These are phyloP conservation scores for Pachysandra terminalis DNA, from an alignment of 164 flowering plant genomes.

Conservation along the genomic window DNA sequence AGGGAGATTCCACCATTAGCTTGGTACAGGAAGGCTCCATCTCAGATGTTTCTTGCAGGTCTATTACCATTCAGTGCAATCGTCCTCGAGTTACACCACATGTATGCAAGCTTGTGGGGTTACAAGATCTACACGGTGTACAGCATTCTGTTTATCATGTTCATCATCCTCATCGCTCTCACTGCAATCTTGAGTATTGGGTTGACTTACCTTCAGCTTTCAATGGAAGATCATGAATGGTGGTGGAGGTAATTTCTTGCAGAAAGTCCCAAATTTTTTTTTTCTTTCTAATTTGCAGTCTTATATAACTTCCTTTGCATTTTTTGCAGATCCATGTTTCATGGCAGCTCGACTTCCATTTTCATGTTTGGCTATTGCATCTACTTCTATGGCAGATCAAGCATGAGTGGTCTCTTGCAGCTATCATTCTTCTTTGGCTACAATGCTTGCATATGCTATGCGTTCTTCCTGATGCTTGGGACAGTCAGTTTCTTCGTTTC, in stretches of 20 bases:
- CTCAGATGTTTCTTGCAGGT: slow-evolving; percentile 70
- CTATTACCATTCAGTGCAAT: slow-evolving; percentile 68
- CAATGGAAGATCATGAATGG: slow-evolving; percentile 77
- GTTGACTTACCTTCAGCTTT: slow-evolving; percentile 75
- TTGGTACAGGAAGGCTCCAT: slow-evolving; percentile 62
- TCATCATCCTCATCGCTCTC: slow-evolving; percentile 50
- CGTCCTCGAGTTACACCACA: slow-evolving; percentile 58
- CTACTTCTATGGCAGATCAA: slow-evolving; percentile 55
- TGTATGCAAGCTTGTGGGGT: slow-evolving; percentile 72
- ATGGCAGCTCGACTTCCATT: slow-evolving; percentile 71
- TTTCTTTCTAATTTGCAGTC: too few species aligned
- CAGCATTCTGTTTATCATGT: slow-evolving; percentile 46
- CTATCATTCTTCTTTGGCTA: slow-evolving; percentile 63
- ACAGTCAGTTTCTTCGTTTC: slow-evolving; percentile 62
- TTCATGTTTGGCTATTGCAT: slow-evolving; percentile 68
- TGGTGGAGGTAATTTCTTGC: slow-evolving; percentile 78
- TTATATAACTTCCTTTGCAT: too few species aligned
- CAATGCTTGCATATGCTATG: slow-evolving; percentile 74
- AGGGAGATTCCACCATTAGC: slow-evolving; percentile 59
- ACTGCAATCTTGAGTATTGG: slow-evolving; percentile 55
- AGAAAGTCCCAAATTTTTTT: neutral
- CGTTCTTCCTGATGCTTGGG: slow-evolving; percentile 75
- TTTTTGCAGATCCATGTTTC: slow-evolving; percentile 59
- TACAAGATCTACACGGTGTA: slow-evolving; percentile 51
- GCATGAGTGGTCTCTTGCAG: slow-evolving; percentile 73